Base-by-base conservation (phyloP, 2,329 filamentous ascomycete species). In the Periglandula ipomoeae region DNA sequence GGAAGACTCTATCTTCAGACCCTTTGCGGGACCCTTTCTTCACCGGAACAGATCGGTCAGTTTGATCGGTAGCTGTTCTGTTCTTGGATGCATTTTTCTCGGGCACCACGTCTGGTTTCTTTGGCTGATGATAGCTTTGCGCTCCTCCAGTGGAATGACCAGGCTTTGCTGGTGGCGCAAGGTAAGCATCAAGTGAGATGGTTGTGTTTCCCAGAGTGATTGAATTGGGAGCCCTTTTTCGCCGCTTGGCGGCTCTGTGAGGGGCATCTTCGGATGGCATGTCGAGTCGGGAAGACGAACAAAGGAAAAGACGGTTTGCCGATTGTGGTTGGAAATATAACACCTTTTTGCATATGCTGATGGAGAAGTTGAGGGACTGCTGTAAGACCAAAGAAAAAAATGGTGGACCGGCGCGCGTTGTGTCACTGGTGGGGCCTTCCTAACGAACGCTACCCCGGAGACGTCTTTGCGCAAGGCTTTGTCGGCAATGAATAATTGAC, bases 141-240 rank as follows among this genome's bases (percentile, higher is more conserved):
- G 23, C 40, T 23, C 10, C 19, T 6, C 17, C 5, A 15, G 46
- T 9, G 30, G 27, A 3, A 9, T 44, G 37, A 9, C 32, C 23
- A 17, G n/a, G 44, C 27, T 51, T 41, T n/a, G 17, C 27, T 34
- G 52, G 30, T 38, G 66, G 67, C 43, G 64, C 65, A 43, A 79
- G 62, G 52, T 77, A 79, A 6, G 71, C 74, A 22, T 71, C 69
- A 1, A 79, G 56, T 0, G 71, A 75, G 22, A 79, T 72, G 11
- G 62, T 58, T 48, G 73, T 78, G 24, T 70, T 65, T 13, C 73
- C 73, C 30, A 78, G 67, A 22, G 62, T 72, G 48, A 78, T 54
- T 5, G 70, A 59, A 44, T 71, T 64, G 2, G 58, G 53, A 47
- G 53, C 59, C 19, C 56, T 62, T 53, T 68, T 71, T 15, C 65